phyloP scores from a whole-genome alignment of 2,329 filamentous ascomycete species.

The Tympanopsis confertula region DNA sequence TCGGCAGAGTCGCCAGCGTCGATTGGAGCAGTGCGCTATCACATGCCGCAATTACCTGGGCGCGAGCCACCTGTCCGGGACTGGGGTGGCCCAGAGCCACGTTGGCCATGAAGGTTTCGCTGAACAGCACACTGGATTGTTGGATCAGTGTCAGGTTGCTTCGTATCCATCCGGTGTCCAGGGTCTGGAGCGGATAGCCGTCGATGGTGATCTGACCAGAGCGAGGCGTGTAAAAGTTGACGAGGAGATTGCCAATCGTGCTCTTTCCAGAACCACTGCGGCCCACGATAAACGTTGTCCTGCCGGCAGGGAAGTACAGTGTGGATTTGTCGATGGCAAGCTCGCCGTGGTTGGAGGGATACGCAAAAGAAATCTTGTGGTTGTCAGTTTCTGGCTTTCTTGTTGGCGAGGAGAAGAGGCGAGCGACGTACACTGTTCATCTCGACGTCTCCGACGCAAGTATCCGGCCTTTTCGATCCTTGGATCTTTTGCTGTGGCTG shows the following conservation, averaged over 20 bases:
- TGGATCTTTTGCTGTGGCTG: no score
- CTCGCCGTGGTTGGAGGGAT: constrained; percentile 58
- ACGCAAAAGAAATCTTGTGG: constrained; percentile 70
- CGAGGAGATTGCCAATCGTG: constrained; percentile 69
- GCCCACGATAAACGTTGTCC: constrained; percentile 73
- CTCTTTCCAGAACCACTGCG: constrained; percentile 87
- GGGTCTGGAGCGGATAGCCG: constrained; percentile 40
- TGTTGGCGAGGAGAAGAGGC: no score
- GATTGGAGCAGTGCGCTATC: constrained; percentile 58
- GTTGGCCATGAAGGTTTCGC: constrained; percentile 68
- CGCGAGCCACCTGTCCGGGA: constrained; percentile 31
- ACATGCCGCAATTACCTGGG: constrained; percentile 49
- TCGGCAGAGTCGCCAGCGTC: constrained; percentile 53
- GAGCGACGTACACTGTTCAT: constrained; percentile 54
- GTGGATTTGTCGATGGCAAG: constrained; percentile 47
- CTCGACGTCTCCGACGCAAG: constrained; percentile 56
- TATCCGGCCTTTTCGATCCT: no score
- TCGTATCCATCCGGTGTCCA: constrained; percentile 64
- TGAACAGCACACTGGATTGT: constrained; percentile 71
- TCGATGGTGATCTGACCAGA: constrained; percentile 61
- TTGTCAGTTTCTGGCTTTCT: no score
- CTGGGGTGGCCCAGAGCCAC: constrained; percentile 57
- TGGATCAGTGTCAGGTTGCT: constrained; percentile 71
- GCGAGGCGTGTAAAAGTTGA: constrained; percentile 62
- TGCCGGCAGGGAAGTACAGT: constrained; percentile 60